phyloP scores from a whole-genome alignment of 805 yeast genomes.

The Millerozyma acaciae region DNA sequence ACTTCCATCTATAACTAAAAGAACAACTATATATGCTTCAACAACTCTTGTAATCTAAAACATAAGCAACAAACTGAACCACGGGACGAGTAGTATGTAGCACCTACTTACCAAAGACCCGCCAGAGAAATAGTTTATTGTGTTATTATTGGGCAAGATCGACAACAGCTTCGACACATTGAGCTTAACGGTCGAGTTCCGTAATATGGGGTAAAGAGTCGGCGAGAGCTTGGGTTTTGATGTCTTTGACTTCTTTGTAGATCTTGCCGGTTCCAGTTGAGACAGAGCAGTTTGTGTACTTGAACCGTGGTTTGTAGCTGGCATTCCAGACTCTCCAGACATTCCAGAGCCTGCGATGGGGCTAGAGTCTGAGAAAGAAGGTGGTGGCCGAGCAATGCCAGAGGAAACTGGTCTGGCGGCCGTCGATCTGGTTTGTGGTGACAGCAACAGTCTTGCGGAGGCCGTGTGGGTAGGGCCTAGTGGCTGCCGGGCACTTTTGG shows the following conservation, averaged over 20 bases:
- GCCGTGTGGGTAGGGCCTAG: too few species aligned
- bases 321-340: too few species aligned
- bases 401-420: too few species aligned
- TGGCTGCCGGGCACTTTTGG: too few species aligned
- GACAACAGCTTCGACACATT: background rate
- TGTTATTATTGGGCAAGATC: background rate
- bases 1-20: too few species aligned
- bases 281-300: too few species aligned
- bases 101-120: background rate
- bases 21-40: background rate
- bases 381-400: too few species aligned
- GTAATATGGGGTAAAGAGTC: background rate
- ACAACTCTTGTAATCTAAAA: background rate
- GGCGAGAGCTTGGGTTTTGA: background rate
- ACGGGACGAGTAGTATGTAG: conserved; percentile 1
- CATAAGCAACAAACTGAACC: background rate
- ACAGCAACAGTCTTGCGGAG: too few species aligned
- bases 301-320: too few species aligned
- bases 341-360: background rate
- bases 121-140: background rate
- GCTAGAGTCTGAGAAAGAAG: background rate
- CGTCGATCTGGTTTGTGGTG: too few species aligned
- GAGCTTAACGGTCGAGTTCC: conserved; percentile 1
- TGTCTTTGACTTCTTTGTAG: too few species aligned
- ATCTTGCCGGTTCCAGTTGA: too few species aligned